These are phyloP conservation scores for Quercus wislizeni DNA, from an alignment of 306 rosid genomes.

Conservation along the genomic window DNA sequence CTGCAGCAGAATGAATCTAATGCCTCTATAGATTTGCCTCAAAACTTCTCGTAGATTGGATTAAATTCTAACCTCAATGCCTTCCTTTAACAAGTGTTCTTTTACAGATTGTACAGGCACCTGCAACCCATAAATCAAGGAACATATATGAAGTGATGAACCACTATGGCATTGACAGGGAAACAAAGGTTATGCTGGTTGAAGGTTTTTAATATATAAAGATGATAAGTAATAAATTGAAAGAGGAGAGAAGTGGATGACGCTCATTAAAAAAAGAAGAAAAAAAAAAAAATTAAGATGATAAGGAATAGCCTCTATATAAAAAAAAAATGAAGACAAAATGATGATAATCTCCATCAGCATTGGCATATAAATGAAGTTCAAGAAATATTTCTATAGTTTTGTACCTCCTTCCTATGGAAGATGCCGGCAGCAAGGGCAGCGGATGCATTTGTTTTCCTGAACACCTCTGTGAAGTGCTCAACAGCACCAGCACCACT, in stretches of 20 bases:
- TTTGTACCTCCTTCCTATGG: slow-evolving; percentile 87
- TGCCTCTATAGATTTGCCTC: background rate
- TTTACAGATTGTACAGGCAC: slow-evolving; percentile 77
- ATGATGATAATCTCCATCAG: background rate
- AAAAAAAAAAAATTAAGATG: background rate
- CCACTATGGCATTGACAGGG: background rate
- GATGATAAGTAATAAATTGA: background rate
- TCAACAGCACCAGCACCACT: slow-evolving; percentile 83
- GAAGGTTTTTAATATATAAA: background rate
- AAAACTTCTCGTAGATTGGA: background rate
- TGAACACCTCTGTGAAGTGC: slow-evolving; percentile 86
- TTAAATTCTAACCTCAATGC: slow-evolving; percentile 78
- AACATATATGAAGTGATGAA: background rate
- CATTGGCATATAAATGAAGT: background rate
- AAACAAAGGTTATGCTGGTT: background rate
- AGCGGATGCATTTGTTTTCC: slow-evolving; percentile 81
- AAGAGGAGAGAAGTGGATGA: background rate
- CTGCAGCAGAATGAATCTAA: background rate
- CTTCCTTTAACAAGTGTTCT: slow-evolving; percentile 71
- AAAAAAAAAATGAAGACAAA: background rate
- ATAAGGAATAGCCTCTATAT: background rate
- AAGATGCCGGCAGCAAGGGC: slow-evolving; percentile 99
- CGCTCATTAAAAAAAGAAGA: background rate
- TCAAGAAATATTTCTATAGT: background rate
- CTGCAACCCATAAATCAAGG: slow-evolving; percentile 37